These are phyloP conservation scores for Sphaerulina vaccinii DNA, from an alignment of 2,329 filamentous ascomycete species.

Conservation along the genomic window DNA sequence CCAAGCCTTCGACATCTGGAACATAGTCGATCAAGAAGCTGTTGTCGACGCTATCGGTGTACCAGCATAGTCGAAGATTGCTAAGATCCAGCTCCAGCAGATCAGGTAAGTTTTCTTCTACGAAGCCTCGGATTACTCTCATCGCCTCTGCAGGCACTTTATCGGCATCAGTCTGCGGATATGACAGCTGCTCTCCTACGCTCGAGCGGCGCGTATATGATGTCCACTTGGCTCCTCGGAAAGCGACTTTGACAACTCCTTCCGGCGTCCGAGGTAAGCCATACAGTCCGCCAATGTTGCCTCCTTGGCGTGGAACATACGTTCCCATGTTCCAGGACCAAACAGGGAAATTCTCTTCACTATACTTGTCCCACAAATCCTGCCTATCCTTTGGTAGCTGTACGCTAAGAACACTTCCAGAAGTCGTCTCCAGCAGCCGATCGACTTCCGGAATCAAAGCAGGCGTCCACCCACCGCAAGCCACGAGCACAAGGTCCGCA, in stretches of 20 bases:
- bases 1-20: slow-evolving; percentile 21
- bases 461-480: slow-evolving; percentile 34
- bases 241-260: slow-evolving; percentile 30
- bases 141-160: slow-evolving; percentile 30
- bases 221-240: slow-evolving; percentile 33
- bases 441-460: slow-evolving; percentile 44
- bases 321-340: slow-evolving; percentile 37
- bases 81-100: slow-evolving; percentile 41
- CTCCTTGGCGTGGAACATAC: slow-evolving; percentile 2
- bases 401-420: slow-evolving; percentile 47
- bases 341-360: slow-evolving; percentile 48
- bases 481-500: slow-evolving; percentile 31
- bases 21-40: slow-evolving; percentile 32
- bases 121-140: slow-evolving; percentile 25
- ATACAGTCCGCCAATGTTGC: slow-evolving; percentile 26
- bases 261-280: slow-evolving; percentile 28
- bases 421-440: slow-evolving; percentile 49
- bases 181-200: slow-evolving; percentile 19
- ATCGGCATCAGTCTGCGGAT: slow-evolving; percentile 23
- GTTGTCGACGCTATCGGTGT: slow-evolving; percentile 48
- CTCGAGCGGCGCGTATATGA: slow-evolving; percentile 21
- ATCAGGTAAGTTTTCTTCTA: slow-evolving; percentile 46
- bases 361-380: slow-evolving; percentile 44
- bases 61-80: slow-evolving; percentile 52
- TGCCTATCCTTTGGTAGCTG: slow-evolving; percentile 42